Percentiles rank a stretch among this genome's conserved stretches.
These are phyloP conservation scores for Debaryomyces prosopidis DNA, from an alignment of 805 yeast genomes.

Conservation along the genomic window DNA sequence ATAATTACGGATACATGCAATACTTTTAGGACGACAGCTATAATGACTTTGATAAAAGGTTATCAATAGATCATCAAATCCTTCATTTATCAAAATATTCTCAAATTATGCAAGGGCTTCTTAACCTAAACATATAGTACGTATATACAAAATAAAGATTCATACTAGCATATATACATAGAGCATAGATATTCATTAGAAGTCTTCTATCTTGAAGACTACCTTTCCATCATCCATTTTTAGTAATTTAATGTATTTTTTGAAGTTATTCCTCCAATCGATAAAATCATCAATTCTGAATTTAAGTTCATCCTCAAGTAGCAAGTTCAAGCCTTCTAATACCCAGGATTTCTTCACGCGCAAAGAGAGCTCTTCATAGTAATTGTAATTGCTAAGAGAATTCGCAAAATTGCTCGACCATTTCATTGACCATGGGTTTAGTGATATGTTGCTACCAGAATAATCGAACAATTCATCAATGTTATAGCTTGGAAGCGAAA, in stretches of 20 bases:
- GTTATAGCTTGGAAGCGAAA: conserved; percentile 33
- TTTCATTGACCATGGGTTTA: conserved; percentile 36
- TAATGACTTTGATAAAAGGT: no score
- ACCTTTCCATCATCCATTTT: conserved; percentile 32
- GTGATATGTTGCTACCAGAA: conserved; percentile 14
- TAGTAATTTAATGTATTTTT: conserved; percentile 24
- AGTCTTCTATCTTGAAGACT: conserved; percentile 38
- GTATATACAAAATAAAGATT: not conserved
- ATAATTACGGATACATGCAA: not conserved
- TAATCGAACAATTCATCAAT: conserved; percentile 27
- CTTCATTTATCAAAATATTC: no score
- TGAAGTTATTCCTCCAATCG: conserved; percentile 42
- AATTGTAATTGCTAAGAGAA: conserved; percentile 29
- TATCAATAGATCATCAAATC: no score
- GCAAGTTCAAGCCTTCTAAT: conserved; percentile 28
- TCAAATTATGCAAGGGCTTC: no score
- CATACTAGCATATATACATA: not conserved
- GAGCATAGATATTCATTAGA: conserved; percentile 12
- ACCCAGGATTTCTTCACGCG: conserved; percentile 31
- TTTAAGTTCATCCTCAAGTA: conserved; percentile 27
- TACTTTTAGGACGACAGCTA: not conserved
- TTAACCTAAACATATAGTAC: no score
- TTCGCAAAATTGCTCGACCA: conserved; percentile 38
- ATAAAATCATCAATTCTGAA: conserved; percentile 28
- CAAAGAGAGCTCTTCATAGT: conserved; percentile 33